Evolutionary conservation across 768 basidiomycete genomes (phyloP), one percentile per base, ranked within the genome.

Genomic region (Mrakia gelida): DNA sequence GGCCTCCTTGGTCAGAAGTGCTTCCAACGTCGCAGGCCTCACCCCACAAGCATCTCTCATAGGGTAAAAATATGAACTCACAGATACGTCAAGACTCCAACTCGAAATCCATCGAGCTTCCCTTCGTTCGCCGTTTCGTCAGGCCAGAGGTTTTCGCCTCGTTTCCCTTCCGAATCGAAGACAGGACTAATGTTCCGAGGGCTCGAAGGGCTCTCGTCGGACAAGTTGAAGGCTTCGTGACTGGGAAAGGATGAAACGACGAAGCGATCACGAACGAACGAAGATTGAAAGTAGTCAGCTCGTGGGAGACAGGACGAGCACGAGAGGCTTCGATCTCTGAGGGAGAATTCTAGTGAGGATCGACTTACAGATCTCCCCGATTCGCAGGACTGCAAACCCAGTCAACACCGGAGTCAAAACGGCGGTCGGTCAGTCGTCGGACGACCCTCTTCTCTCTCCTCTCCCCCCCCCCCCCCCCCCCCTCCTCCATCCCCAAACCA

Each of bases 141-240:
- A 0, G 93, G 93, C 93, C 93, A 95, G 52, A 92, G 88, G 81
- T 95, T 95, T 8, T 81, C 85, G 23, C 91, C 91, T 7, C 86
- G 81, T 89, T 92, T 90, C 0, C 85, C 85, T 9, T 89, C 84
- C 30, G 74, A 73, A 2, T 80, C 80, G 76, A 28, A 8, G 1
- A 26, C 41, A 43, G 32, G 67, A 10, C 23, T 63, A 56, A 41
- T 63, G 80, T 82, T 81, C 54, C 79, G 74, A 77, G 79, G 62
- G 54, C 78, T 75, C 18, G 85, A 81, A 0, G 88, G 82, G 34
- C 86, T 84, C 82, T 92, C 91, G 87, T 88, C 91, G 3, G 93
- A 93, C 34, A 95, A 83, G 81, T 95, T 92, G 84, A 94, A 95
- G 0, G 90, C 92, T 84, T 96, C 94, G 80, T 97, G 94, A 7